Evolutionary conservation across 2,329 filamentous ascomycete genomes (phyloP), one percentile per base, ranked within the genome.

Genomic region (Claviceps fusiformis): DNA sequence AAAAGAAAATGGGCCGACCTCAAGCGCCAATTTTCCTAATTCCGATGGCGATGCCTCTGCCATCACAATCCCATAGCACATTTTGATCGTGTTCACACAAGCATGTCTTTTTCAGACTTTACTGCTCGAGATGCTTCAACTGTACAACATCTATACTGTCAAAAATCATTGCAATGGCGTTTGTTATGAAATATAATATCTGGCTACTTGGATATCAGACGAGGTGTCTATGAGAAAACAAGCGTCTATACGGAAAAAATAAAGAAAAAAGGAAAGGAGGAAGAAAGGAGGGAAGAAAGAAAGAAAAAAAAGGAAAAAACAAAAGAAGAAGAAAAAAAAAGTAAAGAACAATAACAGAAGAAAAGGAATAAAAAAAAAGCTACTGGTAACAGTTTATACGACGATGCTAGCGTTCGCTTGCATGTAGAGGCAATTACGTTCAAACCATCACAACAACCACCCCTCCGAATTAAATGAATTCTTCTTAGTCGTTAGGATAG

Each of bases 1-100:
- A 81, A 76, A 58, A 80, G 85, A 61, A 87, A 85, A 72, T 89
- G 85, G 85, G 81, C 78, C 49, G 86, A 89, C 61, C 72, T 90
- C 55, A 78, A 75, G 68, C 70, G 72, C 45, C 77, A 79, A 56
- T 77, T 80, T 61, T 69, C 68, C 39, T 74, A 55, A 53, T 33
- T 17, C 7, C n/a, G 11, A 29, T 27, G 11, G 5, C 15, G 27
- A 39, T 44, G 29, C 43, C 37, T 48, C 19, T 37, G 45, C 19
- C 7, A 31, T 31, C 13, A 9, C 24, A 17, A 31, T 47, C 4
- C 27, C 29, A 41, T 5, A 8, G 15, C 17, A 41, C 39, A 17
- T 6, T 17, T 41, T 41, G 6, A 17, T 41, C 39, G 17, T n/a
- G 15, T n/a, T n/a, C 17, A 41, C n/a, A 5, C 7, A 41, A 41